phyloP scores from a whole-genome alignment of 768 basidiomycete genomes.

The Lepiota subincarnata region DNA sequence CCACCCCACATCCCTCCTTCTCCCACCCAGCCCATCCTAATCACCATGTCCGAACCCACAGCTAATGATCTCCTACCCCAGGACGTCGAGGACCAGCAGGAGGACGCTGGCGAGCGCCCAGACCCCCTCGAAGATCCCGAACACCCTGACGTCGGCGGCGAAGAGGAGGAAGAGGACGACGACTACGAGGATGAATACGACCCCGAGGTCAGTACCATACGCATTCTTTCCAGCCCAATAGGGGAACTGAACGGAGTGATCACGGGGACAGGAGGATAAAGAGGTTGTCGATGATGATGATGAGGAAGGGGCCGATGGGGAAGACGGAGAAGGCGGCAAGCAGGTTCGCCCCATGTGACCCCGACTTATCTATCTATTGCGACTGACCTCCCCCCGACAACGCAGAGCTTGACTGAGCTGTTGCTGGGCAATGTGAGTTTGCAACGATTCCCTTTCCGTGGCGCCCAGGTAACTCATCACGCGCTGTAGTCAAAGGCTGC shows the following conservation, averaged over 20 bases:
- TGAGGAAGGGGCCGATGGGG: slow-evolving; percentile 5
- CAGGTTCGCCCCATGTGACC: background rate
- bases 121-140: background rate
- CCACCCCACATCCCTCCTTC: background rate
- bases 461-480: background rate
- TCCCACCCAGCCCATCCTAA: background rate
- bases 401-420: slow-evolving; percentile 1
- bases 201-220: background rate
- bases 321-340: background rate
- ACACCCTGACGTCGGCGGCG: background rate
- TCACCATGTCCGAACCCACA: slow-evolving; percentile 8
- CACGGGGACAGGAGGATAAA: slow-evolving; percentile 1
- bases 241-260: background rate
- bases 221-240: background rate
- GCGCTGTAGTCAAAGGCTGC: slow-evolving; percentile 3
- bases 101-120: slow-evolving; percentile 4
- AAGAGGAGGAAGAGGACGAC: background rate
- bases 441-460: background rate
- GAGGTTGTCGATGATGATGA: background rate
- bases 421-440: slow-evolving; percentile 4
- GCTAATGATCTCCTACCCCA: background rate
- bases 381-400: background rate
- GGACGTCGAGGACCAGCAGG: background rate
- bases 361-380: background rate
- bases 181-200: slow-evolving; percentile 6